Percentiles rank a stretch among this genome's conserved stretches.
phyloP scores from a whole-genome alignment of 169 alveolate species.

The Eimeria tenella region DNA sequence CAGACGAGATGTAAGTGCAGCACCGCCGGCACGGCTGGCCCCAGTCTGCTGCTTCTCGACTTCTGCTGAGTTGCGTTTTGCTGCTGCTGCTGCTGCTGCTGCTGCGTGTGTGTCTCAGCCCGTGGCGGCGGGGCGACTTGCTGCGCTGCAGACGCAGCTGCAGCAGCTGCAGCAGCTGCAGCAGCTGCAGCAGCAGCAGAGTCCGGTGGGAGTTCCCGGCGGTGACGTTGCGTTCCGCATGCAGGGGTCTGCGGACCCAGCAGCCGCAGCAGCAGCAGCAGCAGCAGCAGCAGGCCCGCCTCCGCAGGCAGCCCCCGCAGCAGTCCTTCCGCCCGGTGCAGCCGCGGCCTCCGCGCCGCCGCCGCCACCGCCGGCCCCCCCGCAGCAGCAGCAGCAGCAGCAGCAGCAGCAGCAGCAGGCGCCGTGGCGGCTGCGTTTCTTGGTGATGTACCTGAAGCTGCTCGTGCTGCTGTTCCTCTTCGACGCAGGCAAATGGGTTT shows the following conservation, averaged over 20 bases:
- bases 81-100: background rate
- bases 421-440: conserved; percentile 14
- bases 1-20: background rate
- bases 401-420: conserved; percentile 26
- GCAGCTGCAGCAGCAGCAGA: background rate
- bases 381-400: too few relatives aligned
- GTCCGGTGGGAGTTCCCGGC: background rate
- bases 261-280: background rate
- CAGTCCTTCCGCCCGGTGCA: background rate
- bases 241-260: background rate
- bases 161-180: conserved; percentile 18
- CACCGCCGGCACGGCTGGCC: background rate
- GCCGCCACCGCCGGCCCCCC: background rate
- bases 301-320: background rate
- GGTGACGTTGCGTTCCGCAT: background rate
- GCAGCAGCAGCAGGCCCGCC: background rate
- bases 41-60: background rate
- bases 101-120: background rate
- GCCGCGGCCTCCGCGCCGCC: background rate
- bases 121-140: background rate
- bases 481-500: conserved; percentile 66
- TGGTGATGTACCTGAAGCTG: conserved; percentile 39
- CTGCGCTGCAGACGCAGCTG: conserved; percentile 3
- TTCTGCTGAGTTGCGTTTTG: background rate
- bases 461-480: conserved; percentile 60